Base-by-base conservation (phyloP, 495 filamentous ascomycete genomes). In the Chlorociboria aeruginascens region DNA sequence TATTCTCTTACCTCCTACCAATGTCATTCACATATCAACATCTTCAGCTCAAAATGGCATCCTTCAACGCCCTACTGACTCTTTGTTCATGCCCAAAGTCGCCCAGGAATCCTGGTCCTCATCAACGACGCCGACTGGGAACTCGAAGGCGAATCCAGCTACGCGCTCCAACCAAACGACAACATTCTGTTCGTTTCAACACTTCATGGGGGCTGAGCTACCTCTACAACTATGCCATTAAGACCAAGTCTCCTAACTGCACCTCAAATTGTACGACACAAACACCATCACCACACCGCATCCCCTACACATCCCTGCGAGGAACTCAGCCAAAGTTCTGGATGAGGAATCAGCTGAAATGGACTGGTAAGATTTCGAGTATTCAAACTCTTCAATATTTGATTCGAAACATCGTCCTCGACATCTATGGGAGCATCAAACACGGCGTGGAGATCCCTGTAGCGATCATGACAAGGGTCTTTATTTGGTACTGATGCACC, bases 71-170 rank as follows among this genome's bases (percentile, higher is more conserved):
- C 20, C 20, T 2, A 4, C 20, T 25, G 20, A 25, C 20, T 25
- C 20, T 14, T 37, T 49, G 35, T 37, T 16, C 35, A 45, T 42
- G 37, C 42, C 31, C 43, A 40, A 55, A 97, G 92, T 31, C 86
- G 93, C 41, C 90, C 92, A 6, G 92, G 92, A n/a, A 94, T 97
- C 57, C 77, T 99, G 40, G 93, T 96, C 12, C 69, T 99, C 48
- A 89, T 99, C 63, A 99, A 99, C 62, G 90, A 99, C 55, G 83
- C 85, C 36, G 92, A 99, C 61, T 99, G 92, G 92, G 89, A 96
- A 66, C 77, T 99, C 11, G 93, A 97, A 65, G 92, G 89, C 7
- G 89, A 96, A 64, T 88, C 89, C 53, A 73, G 72, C 47, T 97
- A 95, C 62, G 81, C 87, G 59, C 69, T 97, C 46, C 79, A 89